Base-by-base conservation (phyloP, 1,139 yeast species). In the Geotrichum bryndzae region DNA sequence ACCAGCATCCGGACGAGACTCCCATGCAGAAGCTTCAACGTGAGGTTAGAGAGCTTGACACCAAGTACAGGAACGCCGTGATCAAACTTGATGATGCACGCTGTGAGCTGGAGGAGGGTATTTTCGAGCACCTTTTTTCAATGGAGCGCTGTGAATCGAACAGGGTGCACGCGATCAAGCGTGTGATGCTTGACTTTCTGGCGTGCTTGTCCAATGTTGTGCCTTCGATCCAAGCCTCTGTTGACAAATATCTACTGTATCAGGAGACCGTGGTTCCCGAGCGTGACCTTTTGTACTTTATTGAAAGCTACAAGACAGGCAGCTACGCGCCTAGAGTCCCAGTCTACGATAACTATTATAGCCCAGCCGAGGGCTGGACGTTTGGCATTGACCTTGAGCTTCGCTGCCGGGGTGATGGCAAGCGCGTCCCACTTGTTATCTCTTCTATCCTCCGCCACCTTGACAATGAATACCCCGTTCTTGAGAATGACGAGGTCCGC, bases 121-220 rank as follows among this genome's bases (percentile, higher is more conserved):
- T 88, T 60, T 82, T 88, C 76, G 92, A 87, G 67, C 95, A 89
- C 70, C 78, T 87, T 62, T 77, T 86, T 22, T 87, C 87, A 71
- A 85, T 90, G 89, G 95, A 90, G 72, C 82, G 87, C 67, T 88
- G 96, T 74, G 97, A 90, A 75, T 74, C 83, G 56, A 96, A 90
- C 73, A 81, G 97, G 66, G 78, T 88, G 63, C 81, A 82, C 67
- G 95, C 94, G 0, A 77, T 90, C 64, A 88, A 90, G 72, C 87
- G 88, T 65, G 95, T 86, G 0, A 82, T 88, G 31, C 81, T 85
- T 66, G 96, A 90, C 71, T 88, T 87, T 67, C 89, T 0, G 81
- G 79, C 84, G 2, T 79, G 84, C 1, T 75, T 88, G 76, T 82
- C 58, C 83, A 83, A 61, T 81, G 83, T 64, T 73, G 86, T 64